Evolutionary conservation across 257 asterid genomes (phyloP).

Genomic region (Solanum chilense): DNA sequence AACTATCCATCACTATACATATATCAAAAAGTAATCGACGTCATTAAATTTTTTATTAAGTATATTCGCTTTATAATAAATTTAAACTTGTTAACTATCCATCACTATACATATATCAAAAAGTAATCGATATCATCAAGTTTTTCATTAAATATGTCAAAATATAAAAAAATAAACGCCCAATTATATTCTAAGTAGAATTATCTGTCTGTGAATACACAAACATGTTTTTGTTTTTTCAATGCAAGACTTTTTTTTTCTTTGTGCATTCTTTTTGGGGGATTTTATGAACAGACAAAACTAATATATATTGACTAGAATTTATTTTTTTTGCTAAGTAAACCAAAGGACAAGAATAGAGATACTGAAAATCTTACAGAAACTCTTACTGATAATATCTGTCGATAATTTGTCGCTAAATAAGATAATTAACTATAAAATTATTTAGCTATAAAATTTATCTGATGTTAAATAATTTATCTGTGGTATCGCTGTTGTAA

Average conservation of each 20-base stretch:
- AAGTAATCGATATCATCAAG: accelerated
- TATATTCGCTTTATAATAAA: accelerated
- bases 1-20: neutral
- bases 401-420: neutral
- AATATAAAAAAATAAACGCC: neutral
- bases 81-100: neutral
- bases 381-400: neutral
- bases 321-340: too few species aligned
- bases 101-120: neutral
- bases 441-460: too few species aligned
- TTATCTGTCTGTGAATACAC: neutral
- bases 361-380: neutral
- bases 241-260: neutral
- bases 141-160: neutral
- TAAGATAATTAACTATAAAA: too few species aligned
- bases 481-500: neutral
- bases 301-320: neutral
- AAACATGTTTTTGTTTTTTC: neutral
- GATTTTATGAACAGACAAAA: neutral
- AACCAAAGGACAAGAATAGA: neutral
- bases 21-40: too few species aligned
- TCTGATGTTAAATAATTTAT: neutral
- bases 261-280: neutral
- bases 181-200: too few species aligned
- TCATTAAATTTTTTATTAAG: neutral